phyloP scores from a whole-genome alignment of 2,329 filamentous ascomycete genomes.

The Aureobasidium subglaciale region DNA sequence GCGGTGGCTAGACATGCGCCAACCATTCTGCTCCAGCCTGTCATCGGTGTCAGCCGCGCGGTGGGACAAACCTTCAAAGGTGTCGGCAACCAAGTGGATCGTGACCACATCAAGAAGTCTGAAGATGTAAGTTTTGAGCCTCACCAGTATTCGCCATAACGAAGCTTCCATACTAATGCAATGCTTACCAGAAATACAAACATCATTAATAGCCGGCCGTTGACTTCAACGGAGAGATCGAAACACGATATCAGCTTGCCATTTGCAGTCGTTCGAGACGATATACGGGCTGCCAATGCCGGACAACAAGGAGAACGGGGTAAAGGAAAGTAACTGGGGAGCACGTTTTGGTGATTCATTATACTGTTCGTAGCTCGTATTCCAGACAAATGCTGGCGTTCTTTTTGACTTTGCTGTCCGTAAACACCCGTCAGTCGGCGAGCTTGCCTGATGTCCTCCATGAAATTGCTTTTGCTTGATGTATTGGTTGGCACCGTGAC shows the following conservation, averaged over 20 bases:
- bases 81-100: conserved; percentile 85
- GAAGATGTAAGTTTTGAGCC: conserved; percentile 67
- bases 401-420: too few species aligned
- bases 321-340: too few species aligned
- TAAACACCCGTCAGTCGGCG: too few species aligned
- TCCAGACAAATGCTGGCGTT: too few species aligned
- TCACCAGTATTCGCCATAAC: background rate
- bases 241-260: background rate
- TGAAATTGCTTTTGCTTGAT: too few species aligned
- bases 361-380: too few species aligned
- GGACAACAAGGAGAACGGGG: too few species aligned
- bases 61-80: conserved; percentile 85
- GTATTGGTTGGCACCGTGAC: too few species aligned
- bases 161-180: background rate
- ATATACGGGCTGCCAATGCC: too few species aligned
- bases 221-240: background rate
- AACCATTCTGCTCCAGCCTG: conserved; percentile 86
- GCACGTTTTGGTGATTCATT: too few species aligned
- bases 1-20: conserved; percentile 76
- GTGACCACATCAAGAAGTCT: conserved; percentile 68
- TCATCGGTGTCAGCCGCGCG: conserved; percentile 82
- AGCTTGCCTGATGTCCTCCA: too few species aligned
- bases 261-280: background rate
- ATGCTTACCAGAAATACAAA: conserved; percentile 15
- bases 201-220: background rate